Percentiles rank a stretch among this genome's conserved stretches.
phyloP scores from a whole-genome alignment of 805 yeast species.

The Barnettozyma sucrosica region DNA sequence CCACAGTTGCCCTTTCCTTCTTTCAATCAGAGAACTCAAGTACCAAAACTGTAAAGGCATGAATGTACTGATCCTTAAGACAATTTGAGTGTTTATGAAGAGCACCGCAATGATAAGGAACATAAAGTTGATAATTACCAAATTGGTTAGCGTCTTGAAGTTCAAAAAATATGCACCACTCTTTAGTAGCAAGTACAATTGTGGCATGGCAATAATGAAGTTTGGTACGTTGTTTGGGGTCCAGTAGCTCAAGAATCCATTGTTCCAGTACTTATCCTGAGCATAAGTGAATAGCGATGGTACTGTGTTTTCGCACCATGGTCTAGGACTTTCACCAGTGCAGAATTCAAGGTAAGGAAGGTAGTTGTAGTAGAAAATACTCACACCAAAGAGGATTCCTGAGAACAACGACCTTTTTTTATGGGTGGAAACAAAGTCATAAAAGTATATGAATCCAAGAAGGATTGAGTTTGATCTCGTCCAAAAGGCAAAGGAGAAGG shows the following conservation, averaged over 20 bases:
- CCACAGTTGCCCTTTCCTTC: constrained; percentile 31
- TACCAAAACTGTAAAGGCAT: constrained; percentile 76
- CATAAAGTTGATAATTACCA: constrained; percentile 36
- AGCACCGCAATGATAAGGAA: constrained; percentile 47
- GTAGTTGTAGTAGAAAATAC: constrained; percentile 42
- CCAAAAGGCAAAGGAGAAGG: constrained; percentile 51
- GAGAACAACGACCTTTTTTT: constrained; percentile 35
- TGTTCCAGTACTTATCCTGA: constrained; percentile 79
- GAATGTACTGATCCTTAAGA: constrained; percentile 73
- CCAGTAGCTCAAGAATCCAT: constrained; percentile 82
- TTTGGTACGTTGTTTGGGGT: constrained; percentile 75
- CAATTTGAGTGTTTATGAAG: constrained; percentile 80
- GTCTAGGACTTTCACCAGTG: constrained; percentile 41
- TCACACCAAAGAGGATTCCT: constrained; percentile 48
- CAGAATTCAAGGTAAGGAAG: constrained; percentile 58
- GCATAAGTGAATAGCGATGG: constrained; percentile 67
- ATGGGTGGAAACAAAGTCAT: constrained; percentile 37
- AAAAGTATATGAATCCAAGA: constrained; percentile 60
- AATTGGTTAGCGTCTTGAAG: constrained; percentile 32
- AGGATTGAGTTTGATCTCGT: constrained; percentile 74
- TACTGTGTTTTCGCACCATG: constrained; percentile 62
- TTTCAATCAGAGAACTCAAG: constrained; percentile 36
- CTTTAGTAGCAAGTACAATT: constrained; percentile 39
- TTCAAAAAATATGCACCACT: constrained; percentile 34
- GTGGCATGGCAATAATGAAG: constrained; percentile 71